Percentiles rank a stretch among this genome's conserved stretches.
These are phyloP conservation scores for Stereocaulon alpinum DNA, from an alignment of 495 filamentous ascomycete species.

Conservation along the genomic window DNA sequence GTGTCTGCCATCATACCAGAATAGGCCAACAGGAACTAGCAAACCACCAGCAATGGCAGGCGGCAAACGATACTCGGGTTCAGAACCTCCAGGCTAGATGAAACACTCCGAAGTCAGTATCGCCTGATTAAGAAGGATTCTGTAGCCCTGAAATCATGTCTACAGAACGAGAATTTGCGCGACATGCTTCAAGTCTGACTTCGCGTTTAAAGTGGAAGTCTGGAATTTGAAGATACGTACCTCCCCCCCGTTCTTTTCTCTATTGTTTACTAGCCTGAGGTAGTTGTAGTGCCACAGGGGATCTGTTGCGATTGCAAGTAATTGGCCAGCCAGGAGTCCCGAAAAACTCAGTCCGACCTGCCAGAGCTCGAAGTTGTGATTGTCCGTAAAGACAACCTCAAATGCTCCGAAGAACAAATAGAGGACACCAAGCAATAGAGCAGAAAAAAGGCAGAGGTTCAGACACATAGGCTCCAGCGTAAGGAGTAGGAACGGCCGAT, in stretches of 20 bases:
- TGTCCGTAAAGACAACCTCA: conserved; percentile 64
- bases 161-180: too few relatives aligned
- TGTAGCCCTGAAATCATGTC: too few relatives aligned
- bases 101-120: too few relatives aligned
- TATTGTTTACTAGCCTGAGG: conserved; percentile 47
- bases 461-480: conserved; percentile 79
- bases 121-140: too few relatives aligned
- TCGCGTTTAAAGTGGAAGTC: too few relatives aligned
- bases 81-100: conserved; percentile 41
- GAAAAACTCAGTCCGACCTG: conserved; percentile 75
- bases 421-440: conserved; percentile 74
- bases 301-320: conserved; percentile 56
- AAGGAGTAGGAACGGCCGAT: conserved; percentile 76
- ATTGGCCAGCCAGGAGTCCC: conserved; percentile 55
- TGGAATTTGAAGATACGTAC: too few relatives aligned
- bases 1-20: conserved; percentile 38
- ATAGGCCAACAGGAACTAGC: conserved; percentile 71
- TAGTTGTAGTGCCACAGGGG: conserved; percentile 70
- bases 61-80: conserved; percentile 80
- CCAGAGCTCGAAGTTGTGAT: conserved; percentile 72
- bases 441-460: conserved; percentile 74
- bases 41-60: conserved; percentile 69
- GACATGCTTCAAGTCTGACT: too few relatives aligned
- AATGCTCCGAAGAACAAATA: conserved; percentile 97
- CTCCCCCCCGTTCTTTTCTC: conserved; percentile 41